These are phyloP conservation scores for Prunus mira DNA, from an alignment of 306 rosid species.

Conservation along the genomic window DNA sequence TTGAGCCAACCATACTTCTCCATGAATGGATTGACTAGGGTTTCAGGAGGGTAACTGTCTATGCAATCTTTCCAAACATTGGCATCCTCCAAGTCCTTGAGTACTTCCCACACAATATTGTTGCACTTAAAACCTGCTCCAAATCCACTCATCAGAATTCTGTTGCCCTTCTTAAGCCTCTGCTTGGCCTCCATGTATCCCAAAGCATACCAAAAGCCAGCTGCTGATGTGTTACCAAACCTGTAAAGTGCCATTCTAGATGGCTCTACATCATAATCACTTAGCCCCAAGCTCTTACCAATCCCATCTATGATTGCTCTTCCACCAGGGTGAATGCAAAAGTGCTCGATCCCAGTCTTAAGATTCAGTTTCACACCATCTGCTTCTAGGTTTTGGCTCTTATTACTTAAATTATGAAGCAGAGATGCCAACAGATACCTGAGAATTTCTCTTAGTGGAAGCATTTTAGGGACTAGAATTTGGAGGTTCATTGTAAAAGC, in stretches of 20 bases:
- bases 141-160: conserved; percentile 75
- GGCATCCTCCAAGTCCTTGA: conserved; percentile 51
- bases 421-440: conserved; percentile 20
- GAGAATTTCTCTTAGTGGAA: conserved; percentile 57
- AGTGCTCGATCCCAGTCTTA: conserved; percentile 65
- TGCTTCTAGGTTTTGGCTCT: neutral
- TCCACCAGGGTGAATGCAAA: conserved; percentile 79
- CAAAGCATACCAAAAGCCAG: conserved; percentile 83
- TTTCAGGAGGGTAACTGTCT: conserved; percentile 49
- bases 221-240: conserved; percentile 88
- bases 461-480: conserved; percentile 43
- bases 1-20: conserved; percentile 72
- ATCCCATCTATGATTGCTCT: conserved; percentile 75
- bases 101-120: conserved; percentile 83
- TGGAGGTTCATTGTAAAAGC: conserved; percentile 63
- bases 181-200: conserved; percentile 95
- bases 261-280: conserved; percentile 68
- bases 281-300: conserved; percentile 56
- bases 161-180: conserved; percentile 69
- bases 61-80: conserved; percentile 76
- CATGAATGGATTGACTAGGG: conserved; percentile 48
- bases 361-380: conserved; percentile 38
- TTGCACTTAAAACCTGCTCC: conserved; percentile 95
- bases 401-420: neutral
- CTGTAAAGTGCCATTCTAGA: conserved; percentile 79